These are phyloP conservation scores for Scleromitrula shiraiana DNA, from an alignment of 2,329 filamentous ascomycete genomes.

Conservation along the genomic window DNA sequence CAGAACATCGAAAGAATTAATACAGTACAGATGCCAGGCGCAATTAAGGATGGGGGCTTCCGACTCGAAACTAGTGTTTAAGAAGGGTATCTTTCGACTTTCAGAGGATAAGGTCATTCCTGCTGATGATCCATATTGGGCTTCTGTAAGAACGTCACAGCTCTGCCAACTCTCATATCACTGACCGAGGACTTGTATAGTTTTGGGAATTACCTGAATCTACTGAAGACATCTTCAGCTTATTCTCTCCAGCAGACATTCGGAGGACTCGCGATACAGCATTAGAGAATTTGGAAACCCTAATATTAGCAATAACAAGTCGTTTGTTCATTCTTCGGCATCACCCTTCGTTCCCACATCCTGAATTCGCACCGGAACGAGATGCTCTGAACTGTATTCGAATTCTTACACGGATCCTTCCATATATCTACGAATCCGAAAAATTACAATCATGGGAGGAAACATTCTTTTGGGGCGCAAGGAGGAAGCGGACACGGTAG, in stretches of 20 bases:
- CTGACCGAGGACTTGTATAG: conserved; percentile 37
- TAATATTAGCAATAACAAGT: conserved; percentile 76
- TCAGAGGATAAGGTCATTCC: conserved; percentile 87
- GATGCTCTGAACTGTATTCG: conserved; percentile 95
- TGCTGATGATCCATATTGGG: conserved; percentile 87
- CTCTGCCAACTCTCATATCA: conserved; percentile 2
- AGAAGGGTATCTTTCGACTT: conserved; percentile 93
- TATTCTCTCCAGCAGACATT: conserved; percentile 85
- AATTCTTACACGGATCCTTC: conserved; percentile 79
- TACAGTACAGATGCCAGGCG: conserved; percentile 19
- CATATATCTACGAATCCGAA: conserved; percentile 87
- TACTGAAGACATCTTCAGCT: conserved; percentile 90
- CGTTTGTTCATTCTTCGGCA: conserved; percentile 75
- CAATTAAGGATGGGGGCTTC: conserved; percentile 74
- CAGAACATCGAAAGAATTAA: conserved; percentile 6
- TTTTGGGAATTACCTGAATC: conserved; percentile 98
- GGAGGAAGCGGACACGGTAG: conserved; percentile 56
- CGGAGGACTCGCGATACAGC: conserved; percentile 79
- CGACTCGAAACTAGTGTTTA: conserved; percentile 98
- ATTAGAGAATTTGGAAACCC: conserved; percentile 80
- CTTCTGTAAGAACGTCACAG: conserved; percentile 54
- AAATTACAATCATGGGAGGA: conserved; percentile 80
- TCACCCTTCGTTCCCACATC: conserved; percentile 83
- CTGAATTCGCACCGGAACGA: conserved; percentile 70
- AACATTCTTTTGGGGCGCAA: conserved; percentile 79